Conservation (phyloP, 257 asterid genomes). For the Scutellaria minor region DNA sequence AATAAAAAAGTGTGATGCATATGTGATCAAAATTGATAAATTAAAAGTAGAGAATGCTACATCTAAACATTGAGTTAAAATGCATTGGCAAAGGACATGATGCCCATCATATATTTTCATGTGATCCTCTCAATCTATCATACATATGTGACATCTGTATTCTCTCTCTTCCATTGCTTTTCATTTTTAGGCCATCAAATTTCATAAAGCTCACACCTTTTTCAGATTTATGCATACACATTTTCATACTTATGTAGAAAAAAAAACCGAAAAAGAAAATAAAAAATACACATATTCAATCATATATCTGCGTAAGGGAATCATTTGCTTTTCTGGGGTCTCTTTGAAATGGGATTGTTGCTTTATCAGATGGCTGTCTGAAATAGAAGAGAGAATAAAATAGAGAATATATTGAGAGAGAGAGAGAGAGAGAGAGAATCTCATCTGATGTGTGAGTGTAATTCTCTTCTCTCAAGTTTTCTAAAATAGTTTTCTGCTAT, state of each 20-base stretch:
- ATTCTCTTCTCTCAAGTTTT: constrained; percentile 47
- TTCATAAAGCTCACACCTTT: constrained; percentile 45
- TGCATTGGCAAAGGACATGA: constrained; percentile 38
- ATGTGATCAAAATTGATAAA: not conserved
- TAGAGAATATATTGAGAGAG: constrained; percentile 37
- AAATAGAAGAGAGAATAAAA: constrained; percentile 37
- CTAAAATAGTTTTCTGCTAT: constrained; percentile 49
- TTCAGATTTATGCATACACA: constrained; percentile 32
- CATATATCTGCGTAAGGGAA: constrained; percentile 45
- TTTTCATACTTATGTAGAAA: constrained; percentile 2
- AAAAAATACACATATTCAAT: constrained; percentile 27
- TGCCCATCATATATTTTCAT: constrained; percentile 54
- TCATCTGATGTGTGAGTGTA: constrained; percentile 58
- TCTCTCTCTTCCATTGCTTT: constrained; percentile 34
- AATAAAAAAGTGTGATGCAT: too few species aligned
- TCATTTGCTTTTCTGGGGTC: constrained; percentile 58
- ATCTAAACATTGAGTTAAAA: constrained; percentile 1
- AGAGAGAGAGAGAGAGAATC: constrained; percentile 43
- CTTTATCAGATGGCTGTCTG: constrained; percentile 64
- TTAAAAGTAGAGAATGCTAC: not conserved
- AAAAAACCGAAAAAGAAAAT: constrained; percentile 7
- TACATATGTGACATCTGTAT: constrained; percentile 33
- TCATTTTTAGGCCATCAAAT: constrained; percentile 51
- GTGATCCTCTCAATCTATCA: constrained; percentile 65
- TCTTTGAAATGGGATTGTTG: constrained; percentile 58